phyloP scores from a whole-genome alignment of 2,329 filamentous ascomycete genomes.

The Venturia effusa region DNA sequence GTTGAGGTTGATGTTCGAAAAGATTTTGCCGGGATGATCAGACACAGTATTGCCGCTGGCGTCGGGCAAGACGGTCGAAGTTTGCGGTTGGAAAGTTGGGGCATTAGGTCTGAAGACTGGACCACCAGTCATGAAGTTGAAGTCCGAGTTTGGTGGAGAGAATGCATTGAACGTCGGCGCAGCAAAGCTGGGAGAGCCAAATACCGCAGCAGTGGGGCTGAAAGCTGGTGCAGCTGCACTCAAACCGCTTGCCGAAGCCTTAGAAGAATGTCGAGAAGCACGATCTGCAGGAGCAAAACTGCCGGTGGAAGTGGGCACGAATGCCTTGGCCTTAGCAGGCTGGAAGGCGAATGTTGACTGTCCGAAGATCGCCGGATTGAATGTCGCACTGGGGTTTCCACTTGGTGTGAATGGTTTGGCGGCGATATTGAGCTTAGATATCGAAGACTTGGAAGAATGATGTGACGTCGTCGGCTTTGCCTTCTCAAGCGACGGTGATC shows the following conservation, averaged over 20 bases:
- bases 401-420: slow-evolving; percentile 69
- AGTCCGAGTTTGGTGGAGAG: slow-evolving; percentile 16
- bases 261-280: slow-evolving; percentile 37
- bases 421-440: slow-evolving; percentile 76
- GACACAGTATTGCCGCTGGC: not conserved
- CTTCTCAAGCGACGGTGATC: not conserved
- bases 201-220: slow-evolving; percentile 39
- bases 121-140: slow-evolving; percentile 23
- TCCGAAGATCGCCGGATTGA: slow-evolving; percentile 34
- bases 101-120: slow-evolving; percentile 21
- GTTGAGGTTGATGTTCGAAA: slow-evolving; percentile 46
- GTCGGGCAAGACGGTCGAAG: not conserved
- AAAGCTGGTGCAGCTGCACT: slow-evolving; percentile 69
- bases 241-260: slow-evolving; percentile 51
- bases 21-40: slow-evolving; percentile 37
- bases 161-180: slow-evolving; percentile 1
- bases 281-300: slow-evolving; percentile 30
- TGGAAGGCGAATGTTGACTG: slow-evolving; percentile 33
- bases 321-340: slow-evolving; percentile 19
- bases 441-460: slow-evolving; percentile 57
- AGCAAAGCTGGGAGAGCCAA: slow-evolving; percentile 8
- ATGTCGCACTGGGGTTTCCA: slow-evolving; percentile 40
- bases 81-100: slow-evolving; percentile 15
- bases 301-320: not conserved
- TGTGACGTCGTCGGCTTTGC: not conserved